Evolutionary conservation across 352 stramenopile species (phyloP).

Genomic region (Peronospora belbahrii): DNA sequence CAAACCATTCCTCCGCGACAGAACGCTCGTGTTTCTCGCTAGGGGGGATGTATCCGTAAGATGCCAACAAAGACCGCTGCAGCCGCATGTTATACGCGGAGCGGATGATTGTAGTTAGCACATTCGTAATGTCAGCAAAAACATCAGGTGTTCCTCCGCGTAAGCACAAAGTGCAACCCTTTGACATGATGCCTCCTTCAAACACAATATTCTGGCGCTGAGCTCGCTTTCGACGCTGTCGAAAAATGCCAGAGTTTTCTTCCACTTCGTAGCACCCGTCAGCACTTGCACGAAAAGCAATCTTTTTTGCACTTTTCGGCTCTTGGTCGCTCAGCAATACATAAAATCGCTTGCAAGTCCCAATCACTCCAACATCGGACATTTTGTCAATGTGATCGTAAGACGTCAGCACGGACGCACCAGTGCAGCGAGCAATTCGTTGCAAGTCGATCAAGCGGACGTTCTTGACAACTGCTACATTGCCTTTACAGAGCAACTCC

Average conservation of each 20-base stretch:
- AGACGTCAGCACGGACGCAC: constrained; percentile 68
- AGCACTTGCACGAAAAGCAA: constrained; percentile 31
- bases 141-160: constrained; percentile 52
- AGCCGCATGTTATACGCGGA: constrained; percentile 77
- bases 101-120: constrained; percentile 54
- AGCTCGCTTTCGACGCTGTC: constrained; percentile 42
- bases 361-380: constrained; percentile 61
- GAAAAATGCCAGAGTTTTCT: constrained; percentile 7
- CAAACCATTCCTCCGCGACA: constrained; percentile 76
- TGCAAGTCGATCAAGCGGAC: constrained; percentile 70
- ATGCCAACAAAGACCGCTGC: constrained; percentile 47
- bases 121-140: constrained; percentile 62
- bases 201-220: constrained; percentile 84
- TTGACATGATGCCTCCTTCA: constrained; percentile 60
- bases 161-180: constrained; percentile 78
- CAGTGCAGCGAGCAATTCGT: constrained; percentile 68
- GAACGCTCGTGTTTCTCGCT: constrained; percentile 46
- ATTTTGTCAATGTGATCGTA: constrained; percentile 88
- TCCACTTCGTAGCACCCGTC: constrained; percentile 16
- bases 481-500: constrained; percentile 66
- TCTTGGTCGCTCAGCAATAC: constrained; percentile 78
- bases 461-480: constrained; percentile 83
- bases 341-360: constrained; percentile 76
- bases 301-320: constrained; percentile 54
- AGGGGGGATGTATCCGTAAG: constrained; percentile 55